Evolutionary conservation across 257 asterid genomes (phyloP).

Genomic region (Solanum bukasovii): DNA sequence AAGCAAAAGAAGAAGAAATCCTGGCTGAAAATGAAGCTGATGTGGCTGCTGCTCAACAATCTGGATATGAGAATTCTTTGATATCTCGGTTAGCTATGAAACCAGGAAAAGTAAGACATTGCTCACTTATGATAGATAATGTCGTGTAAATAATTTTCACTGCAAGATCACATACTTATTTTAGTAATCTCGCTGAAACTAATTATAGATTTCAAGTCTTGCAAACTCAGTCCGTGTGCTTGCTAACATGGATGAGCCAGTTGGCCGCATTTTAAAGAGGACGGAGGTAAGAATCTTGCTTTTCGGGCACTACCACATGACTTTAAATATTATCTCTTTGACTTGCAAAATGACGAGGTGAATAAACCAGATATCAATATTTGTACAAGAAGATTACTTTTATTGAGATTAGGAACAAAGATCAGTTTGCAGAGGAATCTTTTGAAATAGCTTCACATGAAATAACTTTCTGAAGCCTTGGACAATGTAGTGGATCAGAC

Average conservation of each 20-base stretch:
- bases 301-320: neutral
- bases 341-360: neutral
- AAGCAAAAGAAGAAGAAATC: slow-evolving; percentile 33
- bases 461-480: neutral
- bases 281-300: slow-evolving; percentile 42
- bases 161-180: neutral
- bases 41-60: slow-evolving; percentile 45
- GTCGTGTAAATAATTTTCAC: neutral
- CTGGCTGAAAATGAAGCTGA: slow-evolving; percentile 56
- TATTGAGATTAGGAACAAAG: neutral
- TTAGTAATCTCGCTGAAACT: neutral
- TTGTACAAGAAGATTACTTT: neutral
- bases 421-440: neutral
- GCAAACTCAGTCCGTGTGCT: slow-evolving; percentile 60
- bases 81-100: slow-evolving; percentile 57
- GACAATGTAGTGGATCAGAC: neutral
- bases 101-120: slow-evolving; percentile 44
- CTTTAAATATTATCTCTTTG: neutral
- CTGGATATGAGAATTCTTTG: slow-evolving; percentile 62
- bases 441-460: neutral
- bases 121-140: neutral
- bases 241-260: slow-evolving; percentile 80
- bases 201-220: slow-evolving; percentile 36
- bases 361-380: neutral
- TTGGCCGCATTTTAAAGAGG: slow-evolving; percentile 57